Evolutionary conservation across 257 asterid species (phyloP).

Genomic region (Nicotiana attenuata): DNA sequence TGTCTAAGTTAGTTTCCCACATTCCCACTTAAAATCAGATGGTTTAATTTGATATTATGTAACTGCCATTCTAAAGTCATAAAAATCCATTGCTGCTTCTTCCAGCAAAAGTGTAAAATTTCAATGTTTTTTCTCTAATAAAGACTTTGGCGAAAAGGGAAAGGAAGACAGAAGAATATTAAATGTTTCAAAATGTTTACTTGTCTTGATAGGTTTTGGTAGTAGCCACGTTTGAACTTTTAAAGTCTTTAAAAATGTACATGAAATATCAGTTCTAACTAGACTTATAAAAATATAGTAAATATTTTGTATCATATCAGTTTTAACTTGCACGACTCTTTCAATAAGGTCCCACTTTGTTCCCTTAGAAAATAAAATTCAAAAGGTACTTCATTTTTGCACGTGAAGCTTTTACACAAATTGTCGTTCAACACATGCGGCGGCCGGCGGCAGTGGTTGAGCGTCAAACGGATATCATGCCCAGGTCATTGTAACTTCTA

Average conservation of each 20-base stretch:
- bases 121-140: neutral
- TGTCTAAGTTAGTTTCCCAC: neutral
- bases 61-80: neutral
- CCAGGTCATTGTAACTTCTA: neutral
- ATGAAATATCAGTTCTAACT: neutral
- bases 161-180: neutral
- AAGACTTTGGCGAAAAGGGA: neutral
- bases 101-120: neutral
- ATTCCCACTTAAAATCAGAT: neutral
- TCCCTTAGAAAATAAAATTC: neutral
- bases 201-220: neutral
- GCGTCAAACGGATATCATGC: constrained; percentile 3
- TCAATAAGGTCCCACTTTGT: neutral
- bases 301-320: neutral
- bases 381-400: neutral
- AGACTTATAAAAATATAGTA: neutral
- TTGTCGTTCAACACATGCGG: neutral
- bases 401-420: neutral
- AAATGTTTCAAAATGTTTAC: neutral
- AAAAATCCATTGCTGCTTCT: constrained; percentile 2
- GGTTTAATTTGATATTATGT: neutral
- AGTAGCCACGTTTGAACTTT: neutral
- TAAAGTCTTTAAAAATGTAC: neutral
- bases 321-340: constrained; percentile 13
- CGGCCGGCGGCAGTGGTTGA: neutral